A percentile compares a stretch with the other conserved stretches of the same genome.
phyloP scores from a whole-genome alignment of 495 filamentous ascomycete genomes.

The Aspergillus olivimuriae region DNA sequence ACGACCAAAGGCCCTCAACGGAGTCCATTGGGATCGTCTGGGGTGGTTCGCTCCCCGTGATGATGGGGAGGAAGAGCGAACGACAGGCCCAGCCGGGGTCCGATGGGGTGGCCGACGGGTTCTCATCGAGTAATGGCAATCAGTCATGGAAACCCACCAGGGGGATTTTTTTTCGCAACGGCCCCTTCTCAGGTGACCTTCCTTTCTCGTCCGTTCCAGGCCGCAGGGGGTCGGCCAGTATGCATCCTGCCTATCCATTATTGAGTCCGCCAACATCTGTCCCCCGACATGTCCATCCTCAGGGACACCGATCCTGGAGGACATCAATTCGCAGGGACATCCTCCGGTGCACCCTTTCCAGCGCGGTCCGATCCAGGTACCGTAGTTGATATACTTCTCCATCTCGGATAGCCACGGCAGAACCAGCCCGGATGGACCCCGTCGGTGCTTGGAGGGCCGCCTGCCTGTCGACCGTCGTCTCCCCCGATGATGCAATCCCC shows the following conservation, averaged over 20 bases:
- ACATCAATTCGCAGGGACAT: too few species aligned
- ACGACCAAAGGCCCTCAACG: neutral
- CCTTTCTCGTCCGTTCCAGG: neutral
- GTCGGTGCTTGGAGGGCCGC: too few species aligned
- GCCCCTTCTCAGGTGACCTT: too few species aligned
- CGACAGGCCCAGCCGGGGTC: neutral
- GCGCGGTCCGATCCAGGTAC: too few species aligned
- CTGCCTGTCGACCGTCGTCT: too few species aligned
- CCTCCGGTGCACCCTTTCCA: too few species aligned
- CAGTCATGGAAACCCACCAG: constrained; percentile 11
- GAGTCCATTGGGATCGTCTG: constrained; percentile 16
- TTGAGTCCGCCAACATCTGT: too few species aligned
- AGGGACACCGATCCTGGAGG: too few species aligned
- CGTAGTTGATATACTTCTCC: too few species aligned
- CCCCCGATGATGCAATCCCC: neutral
- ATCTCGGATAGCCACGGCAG: neutral
- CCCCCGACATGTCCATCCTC: too few species aligned
- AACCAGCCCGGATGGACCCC: too few species aligned
- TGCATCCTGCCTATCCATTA: too few species aligned
- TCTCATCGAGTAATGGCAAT: constrained; percentile 19
- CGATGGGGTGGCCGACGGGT: constrained; percentile 10
- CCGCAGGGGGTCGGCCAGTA: neutral
- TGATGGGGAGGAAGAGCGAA: constrained; percentile 1
- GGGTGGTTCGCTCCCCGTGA: constrained; percentile 6
- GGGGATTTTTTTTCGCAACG: neutral